These are phyloP conservation scores for Manihot esculenta DNA, from an alignment of 441 rosid species.

Conservation along the genomic window DNA sequence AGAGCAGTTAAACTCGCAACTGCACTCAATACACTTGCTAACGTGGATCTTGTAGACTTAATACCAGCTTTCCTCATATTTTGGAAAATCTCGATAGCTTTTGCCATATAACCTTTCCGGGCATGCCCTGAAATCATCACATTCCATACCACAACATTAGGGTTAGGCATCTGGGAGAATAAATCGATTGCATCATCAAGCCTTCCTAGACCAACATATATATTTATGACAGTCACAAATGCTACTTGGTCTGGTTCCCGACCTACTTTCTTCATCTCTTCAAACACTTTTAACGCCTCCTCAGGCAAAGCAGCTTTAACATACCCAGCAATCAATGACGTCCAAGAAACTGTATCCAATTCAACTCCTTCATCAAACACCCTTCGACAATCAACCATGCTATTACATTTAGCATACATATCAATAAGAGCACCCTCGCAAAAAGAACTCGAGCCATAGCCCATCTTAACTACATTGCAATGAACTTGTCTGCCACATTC, in stretches of 20 bases:
- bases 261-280: conserved; percentile 53
- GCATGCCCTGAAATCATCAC: conserved; percentile 92
- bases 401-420: conserved; percentile 72
- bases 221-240: conserved; percentile 57
- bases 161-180: conserved; percentile 57
- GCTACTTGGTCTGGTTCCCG: conserved; percentile 70
- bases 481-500: conserved; percentile 59
- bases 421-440: conserved; percentile 78
- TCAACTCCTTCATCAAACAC: conserved; percentile 57
- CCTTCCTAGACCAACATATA: conserved; percentile 60
- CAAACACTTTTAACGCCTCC: conserved; percentile 60
- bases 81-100: conserved; percentile 54
- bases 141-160: conserved; percentile 87
- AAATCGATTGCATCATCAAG: conserved; percentile 60
- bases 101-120: conserved; percentile 54
- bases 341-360: conserved; percentile 81
- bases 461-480: conserved; percentile 58
- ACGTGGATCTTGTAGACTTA: conserved; percentile 76
- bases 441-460: conserved; percentile 51
- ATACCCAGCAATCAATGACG: conserved; percentile 81
- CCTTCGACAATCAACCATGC: conserved; percentile 48
- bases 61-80: conserved; percentile 64
- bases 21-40: conserved; percentile 81
- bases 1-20: conserved; percentile 52
- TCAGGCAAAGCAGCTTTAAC: conserved; percentile 60